phyloP scores from a whole-genome alignment of 345 rosid genomes.

The Acer negundo region DNA sequence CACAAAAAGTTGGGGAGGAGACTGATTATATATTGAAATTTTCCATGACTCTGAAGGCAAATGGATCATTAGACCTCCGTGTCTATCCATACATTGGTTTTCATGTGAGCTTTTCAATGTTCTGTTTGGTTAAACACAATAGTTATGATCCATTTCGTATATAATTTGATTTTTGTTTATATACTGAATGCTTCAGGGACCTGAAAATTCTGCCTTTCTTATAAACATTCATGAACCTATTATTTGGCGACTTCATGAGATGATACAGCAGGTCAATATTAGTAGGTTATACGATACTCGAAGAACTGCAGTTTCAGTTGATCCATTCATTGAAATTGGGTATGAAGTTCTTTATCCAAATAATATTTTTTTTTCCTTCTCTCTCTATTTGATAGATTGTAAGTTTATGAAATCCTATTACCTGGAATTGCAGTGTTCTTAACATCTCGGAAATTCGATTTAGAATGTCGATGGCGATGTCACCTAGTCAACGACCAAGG shows the following conservation, averaged over 20 bases:
- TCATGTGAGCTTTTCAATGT: conserved; percentile 47
- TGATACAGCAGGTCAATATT: conserved; percentile 84
- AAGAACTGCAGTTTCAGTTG: conserved; percentile 90
- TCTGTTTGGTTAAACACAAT: conserved; percentile 9
- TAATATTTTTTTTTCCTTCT: neutral
- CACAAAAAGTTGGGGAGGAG: conserved; percentile 77
- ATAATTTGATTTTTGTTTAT: conserved; percentile 15
- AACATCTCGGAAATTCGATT: conserved; percentile 87
- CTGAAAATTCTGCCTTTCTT: conserved; percentile 81
- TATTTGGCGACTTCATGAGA: conserved; percentile 99
- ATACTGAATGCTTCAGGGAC: conserved; percentile 52
- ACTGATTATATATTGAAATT: conserved; percentile 72
- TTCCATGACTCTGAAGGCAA: conserved; percentile 75
- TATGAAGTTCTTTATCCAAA: conserved; percentile 33
- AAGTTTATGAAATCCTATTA: conserved; percentile 10
- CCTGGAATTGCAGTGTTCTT: conserved; percentile 65
- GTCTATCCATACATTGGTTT: conserved; percentile 89
- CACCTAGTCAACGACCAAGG: conserved; percentile 93
- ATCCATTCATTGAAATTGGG: conserved; percentile 96
- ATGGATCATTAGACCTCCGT: conserved; percentile 77
- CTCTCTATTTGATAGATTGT: conserved; percentile 9
- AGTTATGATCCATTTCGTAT: conserved; percentile 1
- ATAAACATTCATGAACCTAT: conserved; percentile 94
- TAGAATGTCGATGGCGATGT: conserved; percentile 95
- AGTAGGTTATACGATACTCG: conserved; percentile 62